phyloP scores from a whole-genome alignment of 2,329 filamentous ascomycete genomes.

The Stemphylium vesicarium region DNA sequence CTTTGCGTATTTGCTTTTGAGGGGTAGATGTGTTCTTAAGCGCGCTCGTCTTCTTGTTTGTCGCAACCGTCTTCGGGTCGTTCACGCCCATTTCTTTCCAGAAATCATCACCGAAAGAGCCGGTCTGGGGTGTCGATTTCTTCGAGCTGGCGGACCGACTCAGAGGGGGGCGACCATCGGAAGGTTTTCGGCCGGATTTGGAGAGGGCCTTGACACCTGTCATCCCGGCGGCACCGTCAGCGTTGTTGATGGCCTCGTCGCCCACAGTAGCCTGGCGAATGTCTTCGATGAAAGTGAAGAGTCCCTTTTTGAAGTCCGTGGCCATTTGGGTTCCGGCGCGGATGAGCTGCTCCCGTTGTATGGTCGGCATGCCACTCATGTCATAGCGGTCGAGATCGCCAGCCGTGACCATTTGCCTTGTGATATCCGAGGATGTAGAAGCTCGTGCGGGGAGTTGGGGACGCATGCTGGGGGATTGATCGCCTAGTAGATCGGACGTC shows the following conservation, averaged over 20 bases:
- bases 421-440: conserved; percentile 44
- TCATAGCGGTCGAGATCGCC: conserved; percentile 42
- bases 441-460: conserved; percentile 23
- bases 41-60: conserved; percentile 50
- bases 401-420: conserved; percentile 33
- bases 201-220: conserved; percentile 34
- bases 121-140: conserved; percentile 35
- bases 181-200: conserved; percentile 36
- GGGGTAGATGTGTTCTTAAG: conserved; percentile 46
- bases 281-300: conserved; percentile 96
- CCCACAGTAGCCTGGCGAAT: conserved; percentile 94
- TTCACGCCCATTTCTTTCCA: conserved; percentile 53
- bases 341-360: conserved; percentile 47
- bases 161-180: conserved; percentile 40
- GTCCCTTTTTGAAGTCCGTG: conserved; percentile 84
- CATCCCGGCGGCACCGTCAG: conserved; percentile 43
- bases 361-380: conserved; percentile 34
- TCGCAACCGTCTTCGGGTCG: conserved; percentile 44
- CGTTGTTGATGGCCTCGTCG: conserved; percentile 73
- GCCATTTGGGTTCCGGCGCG: conserved; percentile 74
- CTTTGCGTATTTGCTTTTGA: conserved; percentile 42
- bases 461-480: conserved; percentile 24
- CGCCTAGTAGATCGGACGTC: conserved; percentile 46
- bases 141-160: conserved; percentile 43
- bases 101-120: conserved; percentile 51